Evolutionary conservation across 108 stramenopile genomes (phyloP), one percentile per base, ranked within the genome.

Genomic region (Bacterosira constricta): DNA sequence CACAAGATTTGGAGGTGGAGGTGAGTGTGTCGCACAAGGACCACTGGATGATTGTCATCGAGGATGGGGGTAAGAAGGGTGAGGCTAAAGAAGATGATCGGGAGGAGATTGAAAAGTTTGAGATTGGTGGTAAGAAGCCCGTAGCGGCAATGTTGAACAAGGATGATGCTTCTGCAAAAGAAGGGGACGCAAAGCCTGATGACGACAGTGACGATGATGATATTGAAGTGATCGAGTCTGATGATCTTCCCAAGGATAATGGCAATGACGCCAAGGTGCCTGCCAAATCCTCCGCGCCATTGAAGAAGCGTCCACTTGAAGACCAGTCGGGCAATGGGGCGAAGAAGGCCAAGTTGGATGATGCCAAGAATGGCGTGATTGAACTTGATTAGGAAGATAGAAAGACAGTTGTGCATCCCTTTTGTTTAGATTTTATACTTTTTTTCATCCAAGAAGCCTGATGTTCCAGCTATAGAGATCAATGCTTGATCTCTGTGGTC

Each of bases 1-100:
- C 89, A 13, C 96, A 96, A 80, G 87, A 95, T 70, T 74, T 98
- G 84, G 88, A 88, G 67, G 85, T 97, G 36, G 82, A 89, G 45
- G 52, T 97, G 6, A 63, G 66, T 57, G 71, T 97, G 6, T 61
- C 77, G 13, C 96, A 96, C 60, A 73, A 80, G 66, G 86, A 86
- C 27, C 55, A 52, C 18, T 86, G 83, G 85, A 39, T 68, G 29
- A 63, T 69, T 26, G 35, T 54, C 26, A 57, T 38, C 13, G 60
- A 57, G 34, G 79, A 63, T 47, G 84, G 74, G 15, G 71, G 47
- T 10, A 70, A 68, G 44, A 72, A 47, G 17, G 74, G 75, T 9
- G 75, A 85, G 42, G 79, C 71, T 10, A 49, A 50, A 15, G 76
- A 45, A 41, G 75, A 77, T 60, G 85, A 86, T 56, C 71, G 78